phyloP scores from a whole-genome alignment of 345 rosid genomes.

The Sonneratia caseolaris region DNA sequence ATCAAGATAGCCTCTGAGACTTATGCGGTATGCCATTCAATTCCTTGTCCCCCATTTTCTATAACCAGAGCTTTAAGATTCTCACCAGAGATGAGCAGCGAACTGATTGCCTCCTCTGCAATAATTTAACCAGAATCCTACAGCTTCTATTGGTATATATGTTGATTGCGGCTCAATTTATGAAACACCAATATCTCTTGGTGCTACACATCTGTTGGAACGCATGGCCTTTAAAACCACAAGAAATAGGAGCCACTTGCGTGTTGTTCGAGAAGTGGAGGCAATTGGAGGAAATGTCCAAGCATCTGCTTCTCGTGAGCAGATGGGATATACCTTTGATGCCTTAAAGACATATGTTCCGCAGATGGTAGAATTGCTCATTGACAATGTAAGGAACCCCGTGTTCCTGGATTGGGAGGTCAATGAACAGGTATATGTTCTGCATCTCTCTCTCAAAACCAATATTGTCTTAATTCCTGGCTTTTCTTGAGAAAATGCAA shows the following conservation, averaged over 20 bases:
- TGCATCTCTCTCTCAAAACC: neutral
- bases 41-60: neutral
- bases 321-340: conserved; percentile 69
- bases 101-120: conserved; percentile 24
- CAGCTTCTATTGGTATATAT: conserved; percentile 69
- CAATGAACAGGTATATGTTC: conserved; percentile 53
- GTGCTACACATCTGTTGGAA: conserved; percentile 74
- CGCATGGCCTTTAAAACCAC: conserved; percentile 90
- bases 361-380: conserved; percentile 78
- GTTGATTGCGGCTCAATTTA: conserved; percentile 64
- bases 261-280: conserved; percentile 74
- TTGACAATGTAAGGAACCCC: conserved; percentile 85
- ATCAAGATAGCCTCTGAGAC: conserved; percentile 24
- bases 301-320: conserved; percentile 81
- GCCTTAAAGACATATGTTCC: conserved; percentile 87
- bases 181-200: conserved; percentile 57
- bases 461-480: neutral
- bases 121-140: conserved; percentile 39
- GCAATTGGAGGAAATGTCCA: conserved; percentile 76
- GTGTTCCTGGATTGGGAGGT: conserved; percentile 92
- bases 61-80: neutral
- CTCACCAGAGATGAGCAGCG: neutral
- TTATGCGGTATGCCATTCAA: conserved; percentile 29
- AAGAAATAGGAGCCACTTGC: conserved; percentile 63
- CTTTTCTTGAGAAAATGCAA: neutral